These are phyloP conservation scores for Lyophyllum atratum DNA, from an alignment of 768 basidiomycete species.

Conservation along the genomic window DNA sequence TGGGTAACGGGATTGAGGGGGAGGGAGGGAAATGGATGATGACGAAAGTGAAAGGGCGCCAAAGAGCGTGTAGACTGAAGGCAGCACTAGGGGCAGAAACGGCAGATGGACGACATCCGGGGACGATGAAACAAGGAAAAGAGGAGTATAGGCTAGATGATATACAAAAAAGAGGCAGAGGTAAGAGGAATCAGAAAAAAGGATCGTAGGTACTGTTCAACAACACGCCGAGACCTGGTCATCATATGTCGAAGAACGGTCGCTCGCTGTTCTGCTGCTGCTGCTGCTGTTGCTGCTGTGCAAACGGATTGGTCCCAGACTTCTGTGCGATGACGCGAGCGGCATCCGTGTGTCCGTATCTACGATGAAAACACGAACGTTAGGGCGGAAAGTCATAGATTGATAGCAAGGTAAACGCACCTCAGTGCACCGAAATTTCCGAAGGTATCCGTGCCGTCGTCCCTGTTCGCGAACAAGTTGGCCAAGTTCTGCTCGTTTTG, in stretches of 20 bases:
- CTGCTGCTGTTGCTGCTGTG: conserved; percentile 59
- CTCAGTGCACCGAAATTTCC: conserved; percentile 84
- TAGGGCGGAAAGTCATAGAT: no score
- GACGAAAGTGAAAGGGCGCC: not conserved
- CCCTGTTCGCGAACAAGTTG: conserved; percentile 79
- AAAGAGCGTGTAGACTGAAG: not conserved
- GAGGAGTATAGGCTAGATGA: not conserved
- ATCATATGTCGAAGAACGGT: conserved; percentile 78
- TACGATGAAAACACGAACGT: conserved; percentile 22
- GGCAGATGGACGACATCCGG: not conserved
- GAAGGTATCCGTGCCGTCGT: conserved; percentile 95
- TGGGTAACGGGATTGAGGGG: not conserved
- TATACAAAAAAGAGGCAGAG: not conserved
- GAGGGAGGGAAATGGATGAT: not conserved
- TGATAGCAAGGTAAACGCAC: conserved; percentile 36
- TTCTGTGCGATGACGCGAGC: conserved; percentile 45
- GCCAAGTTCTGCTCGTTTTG: conserved; percentile 83
- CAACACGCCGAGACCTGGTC: no score
- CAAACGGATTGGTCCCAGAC: conserved; percentile 68
- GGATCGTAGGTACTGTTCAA: no score
- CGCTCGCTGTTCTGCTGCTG: conserved; percentile 59
- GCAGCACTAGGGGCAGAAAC: not conserved
- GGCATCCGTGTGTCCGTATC: conserved; percentile 62
- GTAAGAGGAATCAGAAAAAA: no score
- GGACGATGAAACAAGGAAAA: not conserved